Conservation (phyloP, 495 filamentous ascomycete species). For the Hyaloscypha variabilis region DNA sequence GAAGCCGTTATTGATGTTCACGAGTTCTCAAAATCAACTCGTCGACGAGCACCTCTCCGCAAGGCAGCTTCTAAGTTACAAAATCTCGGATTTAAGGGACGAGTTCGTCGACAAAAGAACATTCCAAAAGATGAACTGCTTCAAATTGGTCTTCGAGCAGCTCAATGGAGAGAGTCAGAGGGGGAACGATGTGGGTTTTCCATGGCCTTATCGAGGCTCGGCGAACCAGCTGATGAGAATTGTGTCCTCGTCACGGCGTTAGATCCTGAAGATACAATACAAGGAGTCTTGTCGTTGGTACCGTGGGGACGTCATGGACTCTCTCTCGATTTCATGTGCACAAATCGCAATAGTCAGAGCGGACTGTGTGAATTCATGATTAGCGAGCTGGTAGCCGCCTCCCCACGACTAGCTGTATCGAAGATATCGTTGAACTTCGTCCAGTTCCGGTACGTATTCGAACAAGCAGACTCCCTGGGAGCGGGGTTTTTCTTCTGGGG, state of each 20-base stretch:
- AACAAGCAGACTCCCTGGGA: background rate
- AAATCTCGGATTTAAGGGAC: background rate
- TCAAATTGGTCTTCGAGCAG: background rate
- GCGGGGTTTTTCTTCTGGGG: background rate
- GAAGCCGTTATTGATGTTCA: background rate
- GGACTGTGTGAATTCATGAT: background rate
- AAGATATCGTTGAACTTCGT: background rate
- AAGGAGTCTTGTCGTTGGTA: background rate
- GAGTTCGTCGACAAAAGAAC: background rate
- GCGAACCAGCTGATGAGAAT: background rate
- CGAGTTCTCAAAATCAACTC: background rate
- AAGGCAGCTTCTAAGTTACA: background rate
- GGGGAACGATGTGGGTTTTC: background rate
- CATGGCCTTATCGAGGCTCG: background rate
- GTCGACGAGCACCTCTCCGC: background rate
- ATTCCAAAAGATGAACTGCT: background rate
- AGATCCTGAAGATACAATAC: background rate
- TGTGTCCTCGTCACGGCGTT: background rate
- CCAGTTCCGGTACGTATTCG: background rate
- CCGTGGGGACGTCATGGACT: conserved; percentile 1
- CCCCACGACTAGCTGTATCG: background rate
- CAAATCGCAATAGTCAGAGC: background rate
- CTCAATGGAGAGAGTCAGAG: background rate
- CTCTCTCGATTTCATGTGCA: conserved; percentile 1
- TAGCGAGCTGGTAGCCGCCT: background rate